Evolutionary conservation across 768 basidiomycete species (phyloP).

Genomic region (Mycena chlorophos): DNA sequence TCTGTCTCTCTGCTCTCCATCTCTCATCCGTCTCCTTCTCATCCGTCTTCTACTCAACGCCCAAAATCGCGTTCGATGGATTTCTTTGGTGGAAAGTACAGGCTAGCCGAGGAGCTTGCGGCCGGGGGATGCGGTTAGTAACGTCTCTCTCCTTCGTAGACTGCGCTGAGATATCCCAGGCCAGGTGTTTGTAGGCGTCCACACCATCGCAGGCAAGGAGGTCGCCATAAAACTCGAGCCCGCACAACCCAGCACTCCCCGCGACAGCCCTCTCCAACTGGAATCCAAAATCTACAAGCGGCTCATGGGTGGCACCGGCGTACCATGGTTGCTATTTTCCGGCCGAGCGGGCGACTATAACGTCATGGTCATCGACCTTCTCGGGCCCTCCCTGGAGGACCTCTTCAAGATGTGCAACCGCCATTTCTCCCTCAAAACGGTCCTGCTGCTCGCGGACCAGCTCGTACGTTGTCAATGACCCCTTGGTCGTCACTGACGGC

Average conservation of each 20-base stretch:
- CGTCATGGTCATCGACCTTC: constrained; percentile 95
- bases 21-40: too few species aligned
- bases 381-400: constrained; percentile 88
- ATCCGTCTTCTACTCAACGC: neutral
- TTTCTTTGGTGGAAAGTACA: constrained; percentile 71
- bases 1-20: too few species aligned
- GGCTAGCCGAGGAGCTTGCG: constrained; percentile 77
- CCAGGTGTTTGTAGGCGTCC: constrained; percentile 75
- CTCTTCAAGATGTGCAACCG: constrained; percentile 88
- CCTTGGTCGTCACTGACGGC: constrained; percentile 16
- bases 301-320: constrained; percentile 84
- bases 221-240: constrained; percentile 85
- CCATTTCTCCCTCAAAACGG: constrained; percentile 92
- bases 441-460: constrained; percentile 91
- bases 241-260: constrained; percentile 48
- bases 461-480: constrained; percentile 60
- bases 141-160: constrained; percentile 1
- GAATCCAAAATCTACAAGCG: constrained; percentile 92
- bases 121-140: constrained; percentile 74
- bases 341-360: constrained; percentile 93
- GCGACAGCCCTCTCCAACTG: constrained; percentile 74
- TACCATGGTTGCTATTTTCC: constrained; percentile 91
- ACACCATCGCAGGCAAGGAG: constrained; percentile 79
- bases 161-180: constrained; percentile 41
- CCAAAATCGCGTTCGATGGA: neutral